Evolutionary conservation across 2,329 filamentous ascomycete species (phyloP).

Genomic region (Fusarium ambrosium): DNA sequence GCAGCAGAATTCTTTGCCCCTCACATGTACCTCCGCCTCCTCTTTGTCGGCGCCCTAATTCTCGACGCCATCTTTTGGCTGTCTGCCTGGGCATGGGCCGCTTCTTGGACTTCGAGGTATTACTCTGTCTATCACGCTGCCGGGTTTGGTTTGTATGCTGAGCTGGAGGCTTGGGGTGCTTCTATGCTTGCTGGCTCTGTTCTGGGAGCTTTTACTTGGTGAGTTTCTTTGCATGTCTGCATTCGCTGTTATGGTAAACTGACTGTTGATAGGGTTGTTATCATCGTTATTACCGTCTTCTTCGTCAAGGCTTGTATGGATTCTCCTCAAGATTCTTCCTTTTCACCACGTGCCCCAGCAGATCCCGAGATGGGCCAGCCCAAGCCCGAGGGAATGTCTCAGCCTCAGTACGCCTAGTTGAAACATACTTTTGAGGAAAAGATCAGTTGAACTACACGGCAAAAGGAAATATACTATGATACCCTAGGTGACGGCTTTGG

Average conservation of each 20-base stretch:
- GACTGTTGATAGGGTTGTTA: conserved; percentile 51
- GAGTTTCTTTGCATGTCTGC: conserved; percentile 17
- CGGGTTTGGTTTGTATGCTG: conserved; percentile 16
- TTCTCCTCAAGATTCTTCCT: conserved; percentile 29
- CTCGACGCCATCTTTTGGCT: conserved; percentile 61
- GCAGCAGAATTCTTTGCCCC: conserved; percentile 54
- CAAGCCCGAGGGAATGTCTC: conserved; percentile 19
- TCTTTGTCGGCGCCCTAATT: conserved; percentile 53
- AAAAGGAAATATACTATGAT: background rate
- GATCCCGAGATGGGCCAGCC: conserved; percentile 33
- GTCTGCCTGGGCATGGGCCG: conserved; percentile 53
- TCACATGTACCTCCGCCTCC: conserved; percentile 52
- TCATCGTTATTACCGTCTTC: conserved; percentile 55
- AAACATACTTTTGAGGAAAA: background rate
- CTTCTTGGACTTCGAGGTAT: conserved; percentile 50
- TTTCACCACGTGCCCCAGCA: conserved; percentile 6
- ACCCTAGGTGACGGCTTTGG: background rate
- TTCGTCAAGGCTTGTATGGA: conserved; percentile 54
- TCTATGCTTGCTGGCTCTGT: conserved; percentile 57
- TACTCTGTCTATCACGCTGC: conserved; percentile 42
- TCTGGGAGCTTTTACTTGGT: conserved; percentile 59
- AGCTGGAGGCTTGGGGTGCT: conserved; percentile 40
- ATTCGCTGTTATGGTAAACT: background rate
- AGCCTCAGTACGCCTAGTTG: background rate
- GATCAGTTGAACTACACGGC: background rate